Evolutionary conservation across 78 protist species (phyloP).

Genomic region (Planoprotostelium fungivorum): DNA sequence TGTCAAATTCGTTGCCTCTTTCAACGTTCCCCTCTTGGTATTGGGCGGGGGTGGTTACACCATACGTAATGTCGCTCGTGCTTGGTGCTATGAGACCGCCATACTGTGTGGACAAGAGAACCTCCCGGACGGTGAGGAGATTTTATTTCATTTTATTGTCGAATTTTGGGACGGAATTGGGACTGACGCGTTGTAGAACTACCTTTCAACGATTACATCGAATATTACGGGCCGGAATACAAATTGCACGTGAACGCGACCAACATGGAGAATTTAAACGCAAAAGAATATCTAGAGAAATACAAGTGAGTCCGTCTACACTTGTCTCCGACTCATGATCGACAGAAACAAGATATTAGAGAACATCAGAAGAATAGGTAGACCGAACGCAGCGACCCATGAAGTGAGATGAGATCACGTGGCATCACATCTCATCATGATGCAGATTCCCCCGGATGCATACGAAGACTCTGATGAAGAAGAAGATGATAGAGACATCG

Average conservation of each 20-base stretch:
- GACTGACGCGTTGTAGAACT: slow-evolving; percentile 45
- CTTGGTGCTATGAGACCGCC: slow-evolving; percentile 97
- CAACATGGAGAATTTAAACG: slow-evolving; percentile 87
- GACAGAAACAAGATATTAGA: slow-evolving; percentile 26
- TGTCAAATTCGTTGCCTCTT: slow-evolving; percentile 74
- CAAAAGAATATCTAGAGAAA: slow-evolving; percentile 71
- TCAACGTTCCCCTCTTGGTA: slow-evolving; percentile 86
- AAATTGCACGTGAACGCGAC: slow-evolving; percentile 64
- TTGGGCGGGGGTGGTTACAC: slow-evolving; percentile 99
- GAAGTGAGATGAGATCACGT: too few species aligned
- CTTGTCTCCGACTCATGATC: background rate
- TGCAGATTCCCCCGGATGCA: slow-evolving; percentile 59
- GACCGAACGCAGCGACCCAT: slow-evolving; percentile 30
- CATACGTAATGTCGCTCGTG: slow-evolving; percentile 95
- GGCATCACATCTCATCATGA: too few species aligned
- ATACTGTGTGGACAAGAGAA: slow-evolving; percentile 40
- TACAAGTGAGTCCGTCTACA: slow-evolving; percentile 8
- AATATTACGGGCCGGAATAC: slow-evolving; percentile 94
- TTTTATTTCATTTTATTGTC: background rate
- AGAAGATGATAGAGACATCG: slow-evolving; percentile 34
- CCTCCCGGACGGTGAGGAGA: slow-evolving; percentile 21
- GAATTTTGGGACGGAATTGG: background rate
- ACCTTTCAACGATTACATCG: slow-evolving; percentile 95
- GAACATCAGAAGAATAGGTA: slow-evolving; percentile 38
- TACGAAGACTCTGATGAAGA: slow-evolving; percentile 16